Conservation (phyloP, 1,284 basidiomycete genomes). For the Cutaneotrichosporon sp. region DNA sequence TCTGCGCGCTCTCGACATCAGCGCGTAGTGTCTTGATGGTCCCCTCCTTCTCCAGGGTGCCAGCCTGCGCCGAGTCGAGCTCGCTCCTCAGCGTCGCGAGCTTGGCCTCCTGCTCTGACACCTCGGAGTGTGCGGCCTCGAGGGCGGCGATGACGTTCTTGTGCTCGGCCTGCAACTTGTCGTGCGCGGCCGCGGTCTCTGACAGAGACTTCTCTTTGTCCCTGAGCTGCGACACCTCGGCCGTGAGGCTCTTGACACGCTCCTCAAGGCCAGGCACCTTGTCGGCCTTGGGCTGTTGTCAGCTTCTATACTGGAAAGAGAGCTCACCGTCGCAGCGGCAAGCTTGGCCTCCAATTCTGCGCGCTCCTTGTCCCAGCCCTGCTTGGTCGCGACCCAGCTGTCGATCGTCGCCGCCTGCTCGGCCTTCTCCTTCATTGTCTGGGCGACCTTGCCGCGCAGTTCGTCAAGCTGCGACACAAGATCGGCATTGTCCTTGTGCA, state of each 20-base stretch:
- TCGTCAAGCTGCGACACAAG: constrained; percentile 52
- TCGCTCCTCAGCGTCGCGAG: constrained; percentile 16
- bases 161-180: constrained; percentile 30
- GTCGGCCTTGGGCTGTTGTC: constrained; percentile 14
- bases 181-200: constrained; percentile 20
- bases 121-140: constrained; percentile 7
- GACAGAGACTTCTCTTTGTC: constrained; percentile 16
- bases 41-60: background rate
- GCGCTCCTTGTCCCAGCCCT: constrained; percentile 33
- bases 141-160: constrained; percentile 1
- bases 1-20: constrained; percentile 9
- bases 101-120: constrained; percentile 16
- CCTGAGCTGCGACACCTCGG: constrained; percentile 12
- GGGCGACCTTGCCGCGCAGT: constrained; percentile 46
- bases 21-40: background rate
- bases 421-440: constrained; percentile 50
- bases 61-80: constrained; percentile 16
- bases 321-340: constrained; percentile 30
- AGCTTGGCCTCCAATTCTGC: constrained; percentile 33
- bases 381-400: constrained; percentile 35
- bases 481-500: constrained; percentile 50
- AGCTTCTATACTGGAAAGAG: background rate
- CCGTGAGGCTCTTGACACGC: constrained; percentile 5
- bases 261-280: constrained; percentile 14
- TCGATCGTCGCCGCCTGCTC: constrained; percentile 38